Conservation (phyloP, 2,329 filamentous ascomycete species). For the Aspergillus eucalypticola region DNA sequence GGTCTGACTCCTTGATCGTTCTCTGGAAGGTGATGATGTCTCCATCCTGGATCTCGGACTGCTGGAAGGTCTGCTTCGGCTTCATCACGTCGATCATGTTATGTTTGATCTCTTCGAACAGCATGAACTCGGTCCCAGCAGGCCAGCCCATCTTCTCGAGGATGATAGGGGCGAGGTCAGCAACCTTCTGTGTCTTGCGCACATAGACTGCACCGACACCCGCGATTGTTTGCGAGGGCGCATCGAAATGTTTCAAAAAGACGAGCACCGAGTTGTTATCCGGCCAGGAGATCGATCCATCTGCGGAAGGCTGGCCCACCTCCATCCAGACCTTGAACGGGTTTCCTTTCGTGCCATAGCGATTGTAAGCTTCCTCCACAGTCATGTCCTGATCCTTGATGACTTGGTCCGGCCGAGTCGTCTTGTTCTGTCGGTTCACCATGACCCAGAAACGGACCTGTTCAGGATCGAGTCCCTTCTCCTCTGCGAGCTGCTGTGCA, state of each 20-base stretch:
- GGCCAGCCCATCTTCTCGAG: constrained; percentile 84
- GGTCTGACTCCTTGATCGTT: constrained; percentile 48
- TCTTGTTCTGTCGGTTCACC: constrained; percentile 98
- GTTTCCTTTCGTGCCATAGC: constrained; percentile 67
- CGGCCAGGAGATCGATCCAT: constrained; percentile 71
- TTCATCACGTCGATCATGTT: constrained; percentile 97
- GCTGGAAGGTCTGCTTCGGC: constrained; percentile 81
- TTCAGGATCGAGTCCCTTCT: constrained; percentile 67
- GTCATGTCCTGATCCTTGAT: constrained; percentile 76
- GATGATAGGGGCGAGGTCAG: constrained; percentile 77
- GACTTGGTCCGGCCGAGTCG: constrained; percentile 83
- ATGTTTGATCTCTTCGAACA: constrained; percentile 98
- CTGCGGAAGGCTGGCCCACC: constrained; percentile 65
- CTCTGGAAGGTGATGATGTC: constrained; percentile 96
- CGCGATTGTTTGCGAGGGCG: constrained; percentile 69
- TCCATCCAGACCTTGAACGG: constrained; percentile 85
- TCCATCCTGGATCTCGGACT: constrained; percentile 93
- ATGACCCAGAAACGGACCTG: constrained; percentile 88
- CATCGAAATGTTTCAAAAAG: constrained; percentile 91
- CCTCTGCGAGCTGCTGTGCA: constrained; percentile 66
- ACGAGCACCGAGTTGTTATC: constrained; percentile 68
- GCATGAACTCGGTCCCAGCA: constrained; percentile 66
- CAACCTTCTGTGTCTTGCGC: constrained; percentile 80
- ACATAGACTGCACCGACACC: constrained; percentile 87
- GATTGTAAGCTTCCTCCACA: constrained; percentile 70